Percentiles rank a stretch among this genome's conserved stretches.
Conservation (phyloP, 768 basidiomycete genomes). For the Mycena pura region DNA sequence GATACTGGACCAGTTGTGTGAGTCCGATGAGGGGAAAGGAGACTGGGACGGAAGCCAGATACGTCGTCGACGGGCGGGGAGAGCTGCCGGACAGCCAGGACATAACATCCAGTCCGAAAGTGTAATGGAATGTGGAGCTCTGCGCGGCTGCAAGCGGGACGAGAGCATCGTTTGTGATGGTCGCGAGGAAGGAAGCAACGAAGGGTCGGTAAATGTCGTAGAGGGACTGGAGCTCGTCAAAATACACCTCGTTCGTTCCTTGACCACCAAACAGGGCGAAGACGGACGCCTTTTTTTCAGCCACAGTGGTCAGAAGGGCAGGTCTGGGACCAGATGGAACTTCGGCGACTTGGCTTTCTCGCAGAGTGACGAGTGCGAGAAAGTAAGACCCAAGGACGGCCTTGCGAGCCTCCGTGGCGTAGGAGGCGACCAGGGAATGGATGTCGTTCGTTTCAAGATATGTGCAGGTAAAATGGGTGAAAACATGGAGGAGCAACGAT, state of each 20-base stretch:
- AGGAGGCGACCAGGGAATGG: constrained; percentile 79
- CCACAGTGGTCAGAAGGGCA: constrained; percentile 71
- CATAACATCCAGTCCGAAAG: constrained; percentile 79
- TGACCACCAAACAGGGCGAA: constrained; percentile 98
- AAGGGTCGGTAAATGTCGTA: constrained; percentile 93
- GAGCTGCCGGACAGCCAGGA: constrained; percentile 81
- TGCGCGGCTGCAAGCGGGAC: constrained; percentile 70
- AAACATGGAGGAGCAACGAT: constrained; percentile 73
- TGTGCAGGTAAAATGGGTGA: constrained; percentile 78
- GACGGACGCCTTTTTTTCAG: constrained; percentile 70
- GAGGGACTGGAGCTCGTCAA: constrained; percentile 91
- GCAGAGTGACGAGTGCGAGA: constrained; percentile 72
- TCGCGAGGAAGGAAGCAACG: constrained; percentile 72
- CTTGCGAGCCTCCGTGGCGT: constrained; percentile 78
- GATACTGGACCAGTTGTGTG: constrained; percentile 94
- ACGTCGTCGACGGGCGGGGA: constrained; percentile 79
- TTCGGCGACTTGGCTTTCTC: constrained; percentile 56
- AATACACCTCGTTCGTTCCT: constrained; percentile 97
- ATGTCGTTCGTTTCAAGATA: constrained; percentile 80
- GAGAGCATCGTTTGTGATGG: constrained; percentile 71
- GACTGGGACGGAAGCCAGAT: constrained; percentile 91
- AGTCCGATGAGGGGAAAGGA: constrained; percentile 97
- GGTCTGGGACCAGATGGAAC: constrained; percentile 69
- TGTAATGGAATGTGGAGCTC: constrained; percentile 70
- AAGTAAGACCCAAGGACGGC: constrained; percentile 83